Evolutionary conservation across 306 rosid species (phyloP), one percentile per base, ranked within the genome.

Genomic region (Senna tora): DNA sequence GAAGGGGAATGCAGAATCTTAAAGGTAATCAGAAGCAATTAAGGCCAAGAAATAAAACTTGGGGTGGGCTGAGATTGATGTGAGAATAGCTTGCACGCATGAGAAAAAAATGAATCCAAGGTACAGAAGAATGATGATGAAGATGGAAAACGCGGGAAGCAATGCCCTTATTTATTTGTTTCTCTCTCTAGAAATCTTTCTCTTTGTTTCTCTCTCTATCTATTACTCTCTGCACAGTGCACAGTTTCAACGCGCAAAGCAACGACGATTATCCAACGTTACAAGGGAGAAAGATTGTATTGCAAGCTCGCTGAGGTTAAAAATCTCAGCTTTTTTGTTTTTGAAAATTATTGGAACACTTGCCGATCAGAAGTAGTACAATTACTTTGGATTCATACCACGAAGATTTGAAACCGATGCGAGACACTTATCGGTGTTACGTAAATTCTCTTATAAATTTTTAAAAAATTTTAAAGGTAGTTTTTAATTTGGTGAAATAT

Each of bases 1-100:
- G 64, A 74, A 64, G 81, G 45, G 43, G 86, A 73, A 84, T 58
- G 89, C 75, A 83, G 83, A 84, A 80, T 79, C 82, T 93, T 89
- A 77, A 87, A 82, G 93, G 74, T 47, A 77, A 51, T 49, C n/a
- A 75, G 70, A 74, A 80, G 45, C 52, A 74, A 69, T 60, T 67
- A 69, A 76, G 70, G 63, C 69, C 76, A 84, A 66, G 71, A 84
- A 81, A 77, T 51, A n/a, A n/a, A n/a, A n/a, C n/a, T 51, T 74
- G 6, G 86, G 80, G 62, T 45, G 15, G 66, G 59, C 68, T 42
- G 38, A 71, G 21, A 58, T 58, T 15, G 65, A 34, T 71, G 52
- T 79, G 67, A 81, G 84, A 81, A 85, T 93, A 61, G 83, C 98
- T 93, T 93, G 97, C 97, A 93, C 97, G 97, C 89, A 87, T 88